Conservation (phyloP, 768 basidiomycete species). For the Dioszegia hungarica region DNA sequence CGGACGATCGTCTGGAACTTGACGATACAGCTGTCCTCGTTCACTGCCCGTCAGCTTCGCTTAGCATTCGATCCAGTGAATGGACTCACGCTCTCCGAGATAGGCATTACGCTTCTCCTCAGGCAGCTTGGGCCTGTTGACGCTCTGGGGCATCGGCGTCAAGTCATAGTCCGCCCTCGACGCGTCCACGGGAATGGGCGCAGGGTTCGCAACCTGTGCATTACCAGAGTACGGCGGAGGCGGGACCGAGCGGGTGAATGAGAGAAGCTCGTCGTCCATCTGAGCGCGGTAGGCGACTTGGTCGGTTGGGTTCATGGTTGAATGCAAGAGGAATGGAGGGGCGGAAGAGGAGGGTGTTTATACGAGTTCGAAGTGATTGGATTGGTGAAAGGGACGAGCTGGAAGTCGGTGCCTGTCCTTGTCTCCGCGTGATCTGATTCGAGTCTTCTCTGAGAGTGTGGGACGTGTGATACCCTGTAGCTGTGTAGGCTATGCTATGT, state of each 20-base stretch:
- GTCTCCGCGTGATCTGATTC: too few species aligned
- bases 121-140: slow-evolving; percentile 34
- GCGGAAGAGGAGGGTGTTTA: neutral
- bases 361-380: neutral
- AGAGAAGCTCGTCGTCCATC: neutral
- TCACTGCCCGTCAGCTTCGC: slow-evolving; percentile 30
- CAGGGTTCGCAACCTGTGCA: neutral
- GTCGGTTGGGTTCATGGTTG: neutral
- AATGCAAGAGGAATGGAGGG: neutral
- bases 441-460: too few species aligned
- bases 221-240: slow-evolving; percentile 33
- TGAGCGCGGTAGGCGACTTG: neutral
- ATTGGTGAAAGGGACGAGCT: neutral
- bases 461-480: too few species aligned
- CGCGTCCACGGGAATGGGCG: neutral
- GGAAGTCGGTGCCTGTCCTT: too few species aligned
- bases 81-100: slow-evolving; percentile 25
- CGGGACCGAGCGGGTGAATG: slow-evolving; percentile 23
- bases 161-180: slow-evolving; percentile 18
- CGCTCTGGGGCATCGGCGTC: slow-evolving; percentile 28
- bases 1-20: slow-evolving; percentile 89
- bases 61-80: neutral
- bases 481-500: too few species aligned
- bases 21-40: slow-evolving; percentile 52
- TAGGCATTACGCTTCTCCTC: slow-evolving; percentile 31